Percentiles rank a stretch among this genome's conserved stretches.
These are phyloP conservation scores for Rubia tinctorum DNA, from an alignment of 305 asterid species.

Conservation along the genomic window DNA sequence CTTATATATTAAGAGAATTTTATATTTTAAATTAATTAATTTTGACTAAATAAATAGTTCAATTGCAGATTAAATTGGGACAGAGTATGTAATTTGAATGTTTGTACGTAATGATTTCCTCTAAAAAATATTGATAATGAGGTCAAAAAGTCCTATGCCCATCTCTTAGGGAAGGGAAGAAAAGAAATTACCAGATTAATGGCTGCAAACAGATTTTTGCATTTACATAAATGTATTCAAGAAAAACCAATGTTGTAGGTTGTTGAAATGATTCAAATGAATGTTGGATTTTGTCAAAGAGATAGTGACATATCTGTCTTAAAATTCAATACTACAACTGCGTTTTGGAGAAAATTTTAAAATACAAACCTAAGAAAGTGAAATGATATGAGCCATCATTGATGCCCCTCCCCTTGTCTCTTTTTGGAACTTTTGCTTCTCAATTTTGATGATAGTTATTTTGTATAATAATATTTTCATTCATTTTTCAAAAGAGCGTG, in stretches of 20 bases:
- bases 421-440: background rate
- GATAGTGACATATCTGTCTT: slow-evolving; percentile 3
- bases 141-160: no score
- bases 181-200: no score
- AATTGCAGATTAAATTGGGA: no score
- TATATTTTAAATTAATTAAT: no score
- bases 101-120: no score
- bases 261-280: slow-evolving; percentile 10
- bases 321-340: slow-evolving; percentile 8
- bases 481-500: no score
- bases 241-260: background rate
- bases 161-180: no score
- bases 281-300: background rate
- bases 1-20: no score
- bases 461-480: background rate
- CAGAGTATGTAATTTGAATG: no score
- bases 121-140: no score
- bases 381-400: slow-evolving; percentile 2
- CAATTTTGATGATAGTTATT: background rate
- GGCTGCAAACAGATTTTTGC: background rate
- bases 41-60: no score
- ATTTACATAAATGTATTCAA: background rate
- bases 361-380: slow-evolving; percentile 1
- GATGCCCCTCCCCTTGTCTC: background rate
- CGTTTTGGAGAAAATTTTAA: background rate